These are phyloP conservation scores for Cotoneaster glaucophyllus DNA, from an alignment of 306 rosid genomes.

Conservation along the genomic window DNA sequence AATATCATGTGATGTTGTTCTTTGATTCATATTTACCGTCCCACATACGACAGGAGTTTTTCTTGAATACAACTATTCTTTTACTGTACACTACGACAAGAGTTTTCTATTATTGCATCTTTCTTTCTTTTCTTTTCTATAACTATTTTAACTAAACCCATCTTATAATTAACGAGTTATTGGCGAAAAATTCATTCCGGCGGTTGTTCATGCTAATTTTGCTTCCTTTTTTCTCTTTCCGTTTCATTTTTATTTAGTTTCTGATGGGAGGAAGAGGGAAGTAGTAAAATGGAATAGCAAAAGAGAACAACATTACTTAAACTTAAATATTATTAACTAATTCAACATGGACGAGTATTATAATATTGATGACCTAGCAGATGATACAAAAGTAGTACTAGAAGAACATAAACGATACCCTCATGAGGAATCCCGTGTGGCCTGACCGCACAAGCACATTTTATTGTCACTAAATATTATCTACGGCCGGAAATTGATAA, in stretches of 20 bases:
- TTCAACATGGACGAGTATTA: background rate
- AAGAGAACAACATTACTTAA: background rate
- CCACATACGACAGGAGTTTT: too few relatives aligned
- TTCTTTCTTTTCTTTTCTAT: too few relatives aligned
- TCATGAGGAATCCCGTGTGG: background rate
- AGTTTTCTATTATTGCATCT: too few relatives aligned
- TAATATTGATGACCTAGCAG: background rate
- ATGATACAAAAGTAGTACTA: background rate
- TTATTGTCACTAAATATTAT: background rate
- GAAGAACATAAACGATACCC: background rate
- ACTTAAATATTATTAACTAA: background rate
- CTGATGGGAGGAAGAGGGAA: background rate
- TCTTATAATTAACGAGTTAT: too few relatives aligned
- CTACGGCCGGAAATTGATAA: background rate
- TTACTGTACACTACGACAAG: too few relatives aligned
- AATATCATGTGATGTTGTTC: too few relatives aligned
- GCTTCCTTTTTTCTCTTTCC: background rate
- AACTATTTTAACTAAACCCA: too few relatives aligned
- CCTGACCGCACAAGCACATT: background rate
- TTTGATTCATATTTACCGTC: too few relatives aligned
- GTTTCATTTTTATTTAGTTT: background rate
- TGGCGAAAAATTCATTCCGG: too few relatives aligned
- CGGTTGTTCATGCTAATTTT: background rate
- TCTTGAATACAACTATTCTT: too few relatives aligned
- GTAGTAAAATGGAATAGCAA: background rate